Base-by-base conservation (phyloP, 345 rosid species). In the Nasturtium officinale region DNA sequence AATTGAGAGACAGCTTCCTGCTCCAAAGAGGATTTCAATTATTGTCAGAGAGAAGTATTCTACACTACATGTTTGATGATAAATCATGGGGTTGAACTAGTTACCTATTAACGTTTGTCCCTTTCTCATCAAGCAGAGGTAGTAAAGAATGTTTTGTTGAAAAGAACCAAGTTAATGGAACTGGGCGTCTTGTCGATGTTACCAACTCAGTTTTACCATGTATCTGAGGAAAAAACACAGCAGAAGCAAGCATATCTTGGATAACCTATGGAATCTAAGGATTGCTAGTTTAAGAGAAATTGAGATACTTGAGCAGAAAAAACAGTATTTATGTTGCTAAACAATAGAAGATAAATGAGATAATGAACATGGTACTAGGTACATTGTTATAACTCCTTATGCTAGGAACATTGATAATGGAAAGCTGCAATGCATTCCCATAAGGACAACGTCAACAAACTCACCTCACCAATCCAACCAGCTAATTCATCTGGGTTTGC, bases 401-500 rank as follows among this genome's bases (percentile, higher is more conserved):
- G 47, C 3, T 60, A 71, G 6, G 50, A 35, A 47, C 53, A 47
- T 23, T 37, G 9, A 21, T 40, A 35, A 26, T 0, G 25, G 40
- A 50, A 48, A 40, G n/a, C 43, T 47, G 15, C 5, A 12, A 40
- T 40, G 6, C 45, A 33, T 18, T 48, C 52, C 23, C 18, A 1
- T 13, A 66, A 7, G 37, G 20, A 40, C 38, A 47, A 30, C 16
- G 30, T 64, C 61, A 2, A 38, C 28, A 67, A 40, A 40, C 72
- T 71, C 83, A 94, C 98, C 97, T 94, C 90, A 46, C 84, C 79
- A 75, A 94, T 94, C 98, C 97, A 94, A 40, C 98, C 98, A 82
- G 90, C 90, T 65, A 94, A 82, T 82, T 94, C 98, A 71, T 94
- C 93, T 11, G 98, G 86, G 71, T 94, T 94, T 69, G 95, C 96